Evolutionary conservation across 176 grass and related monocot species (phyloP), one percentile per base, ranked within the genome.

Genomic region (Oryza nivara): DNA sequence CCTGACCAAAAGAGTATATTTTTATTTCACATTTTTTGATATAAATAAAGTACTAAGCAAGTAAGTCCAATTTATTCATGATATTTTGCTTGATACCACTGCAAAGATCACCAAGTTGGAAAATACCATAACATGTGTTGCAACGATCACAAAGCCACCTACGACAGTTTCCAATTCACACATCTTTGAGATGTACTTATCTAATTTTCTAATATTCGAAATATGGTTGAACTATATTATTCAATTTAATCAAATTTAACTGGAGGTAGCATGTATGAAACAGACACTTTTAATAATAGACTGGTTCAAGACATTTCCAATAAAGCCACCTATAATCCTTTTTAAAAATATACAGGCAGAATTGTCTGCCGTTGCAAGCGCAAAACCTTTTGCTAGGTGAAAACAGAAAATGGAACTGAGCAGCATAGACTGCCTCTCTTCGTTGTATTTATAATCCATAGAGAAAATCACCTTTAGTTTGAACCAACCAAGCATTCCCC

Each of bases 401-500:
- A 77, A 63, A 54, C 9, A 9, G 9, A 66, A n/a, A 41, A 77
- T 32, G 76, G 9, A 84, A 67, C 20, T 54, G 30, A 67, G 22
- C 11, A 54, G 52, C 19, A 80, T 65, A 77, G 43, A 35, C 22
- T 68, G 47, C 51, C 16, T 43, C 41, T 28, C 36, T 60, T 67
- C 51, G 70, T 45, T 9, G 10, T 54, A 76, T 44, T 45, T 14
- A 79, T 56, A 70, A 81, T 74, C 28, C 26, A 71, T 63, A 85
- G 13, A 6, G 52, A 71, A 83, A 40, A 67, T 83, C 54, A 98
- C 96, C 92, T 87, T 98, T 70, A 95, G 68, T 90, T 95, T 98
- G 77, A 98, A 93, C 96, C 96, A 98, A 77, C 93, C 92, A 79
- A 98, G 91, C 93, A 98, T 98, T 76, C 96, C 96, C 32, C 91